Conservation (phyloP, 129 eudicot species). For the Pseudognaphalium luteoalbum region DNA sequence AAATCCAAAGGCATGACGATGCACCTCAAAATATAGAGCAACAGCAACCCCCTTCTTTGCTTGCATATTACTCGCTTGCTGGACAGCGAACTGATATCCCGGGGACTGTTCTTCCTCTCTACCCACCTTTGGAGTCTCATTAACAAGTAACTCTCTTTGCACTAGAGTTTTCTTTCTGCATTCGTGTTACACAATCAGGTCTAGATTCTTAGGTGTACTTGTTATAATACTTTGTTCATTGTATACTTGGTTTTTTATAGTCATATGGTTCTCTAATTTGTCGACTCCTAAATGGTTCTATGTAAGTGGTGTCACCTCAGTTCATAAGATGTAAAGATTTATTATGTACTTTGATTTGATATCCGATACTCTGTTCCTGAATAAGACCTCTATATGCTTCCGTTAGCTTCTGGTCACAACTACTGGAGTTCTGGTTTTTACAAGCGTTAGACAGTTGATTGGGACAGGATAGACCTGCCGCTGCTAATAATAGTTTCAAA, state of each 20-base stretch:
- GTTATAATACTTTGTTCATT: not conserved
- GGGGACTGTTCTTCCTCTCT: slow-evolving; percentile 52
- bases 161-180: slow-evolving; percentile 12
- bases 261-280: not conserved
- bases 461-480: not conserved
- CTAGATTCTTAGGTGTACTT: not conserved
- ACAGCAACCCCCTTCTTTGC: slow-evolving; percentile 65
- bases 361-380: not conserved
- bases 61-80: slow-evolving; percentile 88
- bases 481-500: not conserved
- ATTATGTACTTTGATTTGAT: not conserved
- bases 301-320: not conserved
- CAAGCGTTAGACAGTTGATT: slow-evolving; percentile 1
- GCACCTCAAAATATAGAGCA: slow-evolving; percentile 9
- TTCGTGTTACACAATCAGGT: slow-evolving; percentile 3
- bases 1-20: slow-evolving; percentile 25
- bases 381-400: not conserved
- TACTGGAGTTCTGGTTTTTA: not conserved
- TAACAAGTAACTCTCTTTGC: slow-evolving; percentile 20
- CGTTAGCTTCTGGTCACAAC: not conserved
- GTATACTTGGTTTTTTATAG: not conserved
- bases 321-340: not conserved
- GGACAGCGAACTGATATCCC: slow-evolving; percentile 87
- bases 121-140: slow-evolving; percentile 32
- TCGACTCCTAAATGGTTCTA: not conserved